Conservation (phyloP, 1,284 basidiomycete genomes). For the Thecaphora thlaspeos region DNA sequence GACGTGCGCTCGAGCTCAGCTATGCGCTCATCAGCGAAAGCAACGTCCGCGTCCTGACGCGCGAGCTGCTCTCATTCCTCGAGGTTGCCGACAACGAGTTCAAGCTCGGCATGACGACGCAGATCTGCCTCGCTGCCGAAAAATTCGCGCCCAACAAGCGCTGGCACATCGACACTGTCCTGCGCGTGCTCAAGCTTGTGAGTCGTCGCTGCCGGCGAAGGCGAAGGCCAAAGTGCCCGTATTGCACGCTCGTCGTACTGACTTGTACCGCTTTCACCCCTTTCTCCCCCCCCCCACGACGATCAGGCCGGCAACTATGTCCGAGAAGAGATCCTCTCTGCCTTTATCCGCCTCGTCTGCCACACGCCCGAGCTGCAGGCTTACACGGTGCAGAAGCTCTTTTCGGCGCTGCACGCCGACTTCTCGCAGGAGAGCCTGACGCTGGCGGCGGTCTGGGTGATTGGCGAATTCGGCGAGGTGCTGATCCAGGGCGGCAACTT, state of each 20-base stretch:
- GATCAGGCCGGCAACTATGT: conserved; percentile 99
- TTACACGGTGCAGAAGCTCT: conserved; percentile 91
- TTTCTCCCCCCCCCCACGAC: no score
- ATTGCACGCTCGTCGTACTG: no score
- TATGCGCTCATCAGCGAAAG: conserved; percentile 96
- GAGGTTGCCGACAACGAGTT: conserved; percentile 99
- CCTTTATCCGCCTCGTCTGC: conserved; percentile 91
- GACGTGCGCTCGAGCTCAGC: conserved; percentile 91
- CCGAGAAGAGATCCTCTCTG: conserved; percentile 89
- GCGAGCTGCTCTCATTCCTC: conserved; percentile 91
- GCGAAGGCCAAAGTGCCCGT: no score
- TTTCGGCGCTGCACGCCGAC: conserved; percentile 80
- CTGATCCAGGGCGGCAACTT: conserved; percentile 74
- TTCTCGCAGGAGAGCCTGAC: conserved; percentile 96
- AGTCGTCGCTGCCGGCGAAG: no score
- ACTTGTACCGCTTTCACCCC: no score
- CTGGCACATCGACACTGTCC: conserved; percentile 98
- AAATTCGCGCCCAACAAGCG: conserved; percentile 95
- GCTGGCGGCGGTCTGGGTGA: conserved; percentile 87
- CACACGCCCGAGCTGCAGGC: conserved; percentile 96
- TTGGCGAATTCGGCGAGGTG: conserved; percentile 94
- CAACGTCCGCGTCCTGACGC: conserved; percentile 87
- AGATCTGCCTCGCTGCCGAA: conserved; percentile 93
- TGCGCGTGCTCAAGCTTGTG: conserved; percentile 87
- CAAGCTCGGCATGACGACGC: conserved; percentile 95